Evolutionary conservation across 192 early-diverging fungal genomes (phyloP), one percentile per base, ranked within the genome.

Genomic region (Phlyctochytrium arcticum): DNA sequence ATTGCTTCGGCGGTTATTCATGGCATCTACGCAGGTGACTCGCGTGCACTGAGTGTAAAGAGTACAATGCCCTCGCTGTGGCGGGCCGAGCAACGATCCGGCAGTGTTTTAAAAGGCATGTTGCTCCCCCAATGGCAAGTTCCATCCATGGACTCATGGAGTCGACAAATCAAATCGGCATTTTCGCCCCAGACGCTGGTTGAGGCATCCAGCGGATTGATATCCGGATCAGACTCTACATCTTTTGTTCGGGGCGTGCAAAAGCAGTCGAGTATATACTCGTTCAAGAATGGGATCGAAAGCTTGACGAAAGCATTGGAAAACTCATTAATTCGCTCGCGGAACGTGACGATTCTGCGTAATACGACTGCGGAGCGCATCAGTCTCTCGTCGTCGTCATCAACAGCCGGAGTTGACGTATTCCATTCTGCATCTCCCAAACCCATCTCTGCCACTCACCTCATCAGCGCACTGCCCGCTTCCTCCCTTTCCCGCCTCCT

Each of bases 11-110:
- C 96, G 0, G 77, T 95, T 32, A 83, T 94, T 54, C 93, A 95
- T 61, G 96, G 96, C 0, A 92, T 98, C 29, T 96, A 96, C 74
- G 94, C 94, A 1, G 93, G 93, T 0, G 90, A 98, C 67, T 80
- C 80, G 0, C 87, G 78, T 53, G 65, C 83, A 47, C 75, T 98
- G 27, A 92, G 90, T 42, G 78, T 93, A 2, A 78, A 87, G 26
- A 86, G 90, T 4, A 85, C 88, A 2, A 75, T 96, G 53, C 83
- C 82, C 35, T 69, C 83, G 31, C 70, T 94, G 50, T 92, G 84
- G 76, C 80, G 90, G 31, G 73, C 80, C 4, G 92, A 93, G 59
- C 74, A 70, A 30, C 68, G 55, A 3, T 72, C 76, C 70, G 86
- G 87, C 4, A 82, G 81, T 9, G 70, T 89, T 1, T 63, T 79